Base-by-base conservation (phyloP, 1,284 basidiomycete genomes). In the Ustilago bromivora region DNA sequence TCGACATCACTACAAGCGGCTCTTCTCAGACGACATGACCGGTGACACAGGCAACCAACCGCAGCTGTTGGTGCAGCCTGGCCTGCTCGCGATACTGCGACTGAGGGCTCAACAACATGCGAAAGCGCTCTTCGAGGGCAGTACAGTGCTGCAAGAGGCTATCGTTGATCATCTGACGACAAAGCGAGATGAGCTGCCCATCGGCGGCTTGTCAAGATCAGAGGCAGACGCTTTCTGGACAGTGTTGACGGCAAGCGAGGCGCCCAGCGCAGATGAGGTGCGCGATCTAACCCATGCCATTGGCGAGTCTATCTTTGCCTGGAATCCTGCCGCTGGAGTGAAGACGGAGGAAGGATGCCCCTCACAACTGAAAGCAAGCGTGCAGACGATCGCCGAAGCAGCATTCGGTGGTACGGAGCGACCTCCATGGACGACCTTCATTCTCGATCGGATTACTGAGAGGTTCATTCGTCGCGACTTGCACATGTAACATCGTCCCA, bases 371-470 rank as follows among this genome's bases (percentile, higher is more conserved):
- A 49, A 15, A 35, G 38, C 43, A 1, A 28, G 35, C 8, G 17
- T 61, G 4, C 57, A 51, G 43, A 51, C 68, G 61, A 59, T 73
- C 49, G 53, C 66, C 6, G 66, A 68, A 34, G n/a, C 58, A 55
- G 71, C 66, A 0, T 73, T 73, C 23, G 66, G 71, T 34, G 61
- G 66, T 9, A 40, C 23, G 0, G 23, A 17, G 15, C 56, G 66
- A 46, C 57, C 66, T 35, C 65, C 66, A 11, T 73, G 71, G 71
- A 65, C 71, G 13, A 49, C 54, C 2, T 65, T 28, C 38, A 23
- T 73, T 36, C 62, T 73, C 23, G 61, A 73, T 43, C 66, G 67
- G 31, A 47, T 68, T 19, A 41, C 65, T 6, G 58, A 58, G 28
- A 49, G 36, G 15, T 11, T 62, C 11, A 55, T 61, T 13, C 17